phyloP scores from a whole-genome alignment of 192 early-diverging fungal genomes.

The Umbelopsis sp. region DNA sequence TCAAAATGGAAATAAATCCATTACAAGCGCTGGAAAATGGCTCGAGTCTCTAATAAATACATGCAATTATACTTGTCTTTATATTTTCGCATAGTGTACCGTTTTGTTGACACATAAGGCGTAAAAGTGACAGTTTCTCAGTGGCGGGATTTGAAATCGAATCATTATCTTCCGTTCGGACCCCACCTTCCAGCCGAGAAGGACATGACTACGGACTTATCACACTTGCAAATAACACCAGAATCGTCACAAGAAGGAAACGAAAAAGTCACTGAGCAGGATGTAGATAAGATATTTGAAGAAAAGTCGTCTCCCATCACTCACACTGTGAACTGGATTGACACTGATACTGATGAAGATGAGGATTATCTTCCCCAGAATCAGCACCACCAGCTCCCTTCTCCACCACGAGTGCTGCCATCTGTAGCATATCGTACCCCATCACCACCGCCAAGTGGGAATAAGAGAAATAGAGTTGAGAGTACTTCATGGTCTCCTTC shows the following conservation, averaged over 20 bases:
- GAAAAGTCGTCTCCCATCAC: background rate
- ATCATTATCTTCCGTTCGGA: too few relatives aligned
- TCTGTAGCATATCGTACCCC: background rate
- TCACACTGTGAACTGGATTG: conserved; percentile 23
- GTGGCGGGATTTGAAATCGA: background rate
- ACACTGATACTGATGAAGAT: conserved; percentile 32
- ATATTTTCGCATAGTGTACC: too few relatives aligned
- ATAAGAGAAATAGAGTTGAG: conserved; percentile 16
- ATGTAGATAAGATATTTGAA: background rate
- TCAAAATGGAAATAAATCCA: too few relatives aligned
- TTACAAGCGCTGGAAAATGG: too few relatives aligned
- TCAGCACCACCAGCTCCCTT: conserved; percentile 6
- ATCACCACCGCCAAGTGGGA: background rate
- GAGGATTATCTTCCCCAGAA: conserved; percentile 31
- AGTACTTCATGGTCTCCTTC: conserved; percentile 17
- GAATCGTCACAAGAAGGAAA: conserved; percentile 10
- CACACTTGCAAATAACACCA: conserved; percentile 3
- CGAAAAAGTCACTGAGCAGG: background rate
- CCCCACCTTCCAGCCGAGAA: background rate
- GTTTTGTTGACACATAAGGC: too few relatives aligned
- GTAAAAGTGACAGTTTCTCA: too few relatives aligned
- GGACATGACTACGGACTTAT: background rate
- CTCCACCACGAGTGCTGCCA: background rate
- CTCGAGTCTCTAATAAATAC: too few relatives aligned
- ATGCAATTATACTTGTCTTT: too few relatives aligned